phyloP scores from a whole-genome alignment of 2,329 filamentous ascomycete species.

The Ophiostoma sp. region DNA sequence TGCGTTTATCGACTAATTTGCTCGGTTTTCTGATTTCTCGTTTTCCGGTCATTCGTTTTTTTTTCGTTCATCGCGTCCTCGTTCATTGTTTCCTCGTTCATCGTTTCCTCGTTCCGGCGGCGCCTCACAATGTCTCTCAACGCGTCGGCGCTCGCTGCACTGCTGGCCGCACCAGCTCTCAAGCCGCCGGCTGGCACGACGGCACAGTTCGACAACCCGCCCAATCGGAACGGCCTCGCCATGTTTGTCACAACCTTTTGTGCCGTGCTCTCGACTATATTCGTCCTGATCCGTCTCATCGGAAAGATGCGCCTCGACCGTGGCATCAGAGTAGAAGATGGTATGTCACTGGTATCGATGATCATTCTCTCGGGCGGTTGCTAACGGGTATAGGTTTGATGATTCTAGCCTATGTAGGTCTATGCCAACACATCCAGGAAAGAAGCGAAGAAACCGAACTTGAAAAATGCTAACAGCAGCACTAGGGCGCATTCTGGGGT shows the following conservation, averaged over 20 bases:
- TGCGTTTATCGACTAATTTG: background rate
- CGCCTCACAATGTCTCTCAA: background rate
- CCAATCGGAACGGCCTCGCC: background rate
- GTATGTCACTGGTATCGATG: background rate
- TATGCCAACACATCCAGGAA: background rate
- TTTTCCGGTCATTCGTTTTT: background rate
- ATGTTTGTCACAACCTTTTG: constrained; percentile 7
- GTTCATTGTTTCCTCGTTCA: background rate
- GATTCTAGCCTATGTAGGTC: background rate
- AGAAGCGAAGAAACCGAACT: background rate
- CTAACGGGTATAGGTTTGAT: background rate
- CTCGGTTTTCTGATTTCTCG: background rate
- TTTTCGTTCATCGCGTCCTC: background rate
- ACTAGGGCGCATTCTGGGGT: background rate
- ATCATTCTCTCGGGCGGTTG: background rate
- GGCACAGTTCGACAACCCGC: constrained; percentile 7
- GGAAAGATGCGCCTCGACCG: background rate
- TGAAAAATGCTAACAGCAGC: background rate
- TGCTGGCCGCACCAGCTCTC: background rate
- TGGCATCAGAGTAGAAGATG: background rate
- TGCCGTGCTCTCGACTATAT: constrained; percentile 1
- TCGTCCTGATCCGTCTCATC: background rate
- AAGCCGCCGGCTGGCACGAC: background rate
- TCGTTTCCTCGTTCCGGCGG: background rate
- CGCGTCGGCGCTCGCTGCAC: background rate